Base-by-base conservation (phyloP, 1,284 basidiomycete species). In the Irpex sp. region DNA sequence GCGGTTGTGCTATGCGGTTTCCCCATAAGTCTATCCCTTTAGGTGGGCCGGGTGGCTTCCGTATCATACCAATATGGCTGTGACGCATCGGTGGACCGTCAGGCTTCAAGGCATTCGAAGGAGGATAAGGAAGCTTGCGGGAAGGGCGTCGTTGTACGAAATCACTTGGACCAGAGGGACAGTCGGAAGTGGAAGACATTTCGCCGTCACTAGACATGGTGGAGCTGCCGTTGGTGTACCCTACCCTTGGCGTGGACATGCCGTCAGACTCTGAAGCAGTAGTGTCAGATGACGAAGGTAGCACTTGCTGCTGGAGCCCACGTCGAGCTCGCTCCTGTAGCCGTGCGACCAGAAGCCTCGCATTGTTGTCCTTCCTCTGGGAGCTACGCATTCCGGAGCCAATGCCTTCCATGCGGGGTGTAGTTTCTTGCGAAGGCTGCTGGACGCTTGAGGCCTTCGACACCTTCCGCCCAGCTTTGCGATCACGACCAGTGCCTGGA, bases 301-400 rank as follows among this genome's bases (percentile, higher is more conserved):
- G n/a, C 9, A 19, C 9, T 9, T 9, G 17, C 17, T 52, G 49
- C 21, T 17, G 13, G 21, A 52, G n/a, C 8, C 9, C 49, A 26
- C 49, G 48, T 13, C 60, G 60, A 13, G 48, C 48, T 21, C 61
- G 61, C 19, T 62, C 61, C 5, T 21, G 61, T 15, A 58, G 21
- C 8, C 61, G 56, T 37, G 61, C 61, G 9, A 37, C 26, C 31
- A 52, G 5, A 9, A 52, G 21, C n/a, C 17, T 52, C 21, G 11
- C 17, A 9, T 52, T 17, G 8, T 19, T 8, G 17, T 52, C 49
- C 49, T 19, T 52, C 17, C 21, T 52, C 49, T 17, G 17, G 3
- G 49, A 52, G 17, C 17, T 19, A 9, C 17, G 72, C 64, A 38
- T 65, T 70, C 69, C 59, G 7, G 72, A 71, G 58, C 74, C 73